Evolutionary conservation across 495 filamentous ascomycete species (phyloP).

Genomic region (Hypoxylon cercidicola): DNA sequence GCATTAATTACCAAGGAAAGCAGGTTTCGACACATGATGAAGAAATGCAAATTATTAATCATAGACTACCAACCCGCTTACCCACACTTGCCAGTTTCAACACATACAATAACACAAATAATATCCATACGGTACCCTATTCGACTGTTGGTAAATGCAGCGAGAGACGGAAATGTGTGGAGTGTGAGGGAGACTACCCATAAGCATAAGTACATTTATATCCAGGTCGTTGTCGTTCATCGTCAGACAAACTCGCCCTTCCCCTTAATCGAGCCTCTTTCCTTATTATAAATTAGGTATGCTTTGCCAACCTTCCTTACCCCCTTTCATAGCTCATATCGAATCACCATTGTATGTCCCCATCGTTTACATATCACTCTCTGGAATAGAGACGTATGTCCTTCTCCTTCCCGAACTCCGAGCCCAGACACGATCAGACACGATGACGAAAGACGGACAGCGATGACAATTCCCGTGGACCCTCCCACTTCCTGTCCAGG

Average conservation of each 20-base stretch:
- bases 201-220: slow-evolving; percentile 38
- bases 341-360: not conserved
- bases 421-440: not conserved
- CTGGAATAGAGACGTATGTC: slow-evolving; percentile 2
- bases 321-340: slow-evolving; percentile 1
- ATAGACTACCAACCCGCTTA: slow-evolving; percentile 22
- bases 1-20: too few relatives aligned
- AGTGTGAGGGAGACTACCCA: slow-evolving; percentile 17
- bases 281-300: too few relatives aligned
- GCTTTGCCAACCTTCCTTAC: slow-evolving; percentile 7
- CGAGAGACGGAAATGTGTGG: slow-evolving; percentile 1
- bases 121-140: slow-evolving; percentile 16
- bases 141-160: slow-evolving; percentile 18
- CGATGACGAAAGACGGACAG: not conserved
- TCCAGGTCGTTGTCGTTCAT: slow-evolving; percentile 13
- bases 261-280: slow-evolving; percentile 3
- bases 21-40: too few relatives aligned
- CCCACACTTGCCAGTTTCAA: slow-evolving; percentile 6
- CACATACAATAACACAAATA: slow-evolving; percentile 28
- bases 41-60: slow-evolving; percentile 13
- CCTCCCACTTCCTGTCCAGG: not conserved
- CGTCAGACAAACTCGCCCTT: slow-evolving; percentile 1
- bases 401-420: slow-evolving; percentile 14
- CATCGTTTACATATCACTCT: slow-evolving; percentile 5
- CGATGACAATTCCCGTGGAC: not conserved